phyloP scores from a whole-genome alignment of 2,329 filamentous ascomycete species.

The Didymella pomorum region DNA sequence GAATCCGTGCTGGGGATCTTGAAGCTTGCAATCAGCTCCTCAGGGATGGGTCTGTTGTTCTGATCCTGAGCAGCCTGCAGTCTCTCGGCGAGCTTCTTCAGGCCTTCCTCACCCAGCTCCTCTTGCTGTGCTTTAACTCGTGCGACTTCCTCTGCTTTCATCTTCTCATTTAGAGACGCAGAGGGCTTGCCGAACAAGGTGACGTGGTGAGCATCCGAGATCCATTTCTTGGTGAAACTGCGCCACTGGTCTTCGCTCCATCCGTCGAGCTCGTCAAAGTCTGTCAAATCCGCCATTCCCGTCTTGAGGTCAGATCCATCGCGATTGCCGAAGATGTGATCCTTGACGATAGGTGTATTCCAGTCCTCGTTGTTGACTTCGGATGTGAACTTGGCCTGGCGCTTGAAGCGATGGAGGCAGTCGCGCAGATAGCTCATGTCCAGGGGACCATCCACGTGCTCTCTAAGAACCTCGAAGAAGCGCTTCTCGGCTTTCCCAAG shows the following conservation, averaged over 20 bases:
- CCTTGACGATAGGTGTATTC: constrained; percentile 84
- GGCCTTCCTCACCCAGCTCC: constrained; percentile 80
- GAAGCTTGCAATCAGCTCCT: constrained; percentile 81
- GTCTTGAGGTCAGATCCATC: constrained; percentile 68
- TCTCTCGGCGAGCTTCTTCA: constrained; percentile 76
- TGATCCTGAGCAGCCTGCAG: constrained; percentile 85
- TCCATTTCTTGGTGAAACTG: constrained; percentile 80
- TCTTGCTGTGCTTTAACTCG: constrained; percentile 81
- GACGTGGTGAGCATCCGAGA: constrained; percentile 84
- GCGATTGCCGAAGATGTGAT: constrained; percentile 88
- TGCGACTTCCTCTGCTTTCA: constrained; percentile 81
- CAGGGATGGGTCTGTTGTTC: constrained; percentile 87
- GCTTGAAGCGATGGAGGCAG: constrained; percentile 81
- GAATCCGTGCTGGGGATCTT: constrained; percentile 84
- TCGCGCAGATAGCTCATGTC: constrained; percentile 92
- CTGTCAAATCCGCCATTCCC: constrained; percentile 53
- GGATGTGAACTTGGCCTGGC: constrained; percentile 82
- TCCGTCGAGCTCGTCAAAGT: constrained; percentile 72
- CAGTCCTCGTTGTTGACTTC: constrained; percentile 85
- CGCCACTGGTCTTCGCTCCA: constrained; percentile 91
- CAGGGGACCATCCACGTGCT: constrained; percentile 79
- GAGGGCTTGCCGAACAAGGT: constrained; percentile 91
- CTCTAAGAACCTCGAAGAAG: constrained; percentile 81
- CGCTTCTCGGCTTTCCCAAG: constrained; percentile 84
- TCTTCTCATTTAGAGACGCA: constrained; percentile 75